These are phyloP conservation scores for Anthracocystis setariae DNA, from an alignment of 1,284 basidiomycete species.

Conservation along the genomic window DNA sequence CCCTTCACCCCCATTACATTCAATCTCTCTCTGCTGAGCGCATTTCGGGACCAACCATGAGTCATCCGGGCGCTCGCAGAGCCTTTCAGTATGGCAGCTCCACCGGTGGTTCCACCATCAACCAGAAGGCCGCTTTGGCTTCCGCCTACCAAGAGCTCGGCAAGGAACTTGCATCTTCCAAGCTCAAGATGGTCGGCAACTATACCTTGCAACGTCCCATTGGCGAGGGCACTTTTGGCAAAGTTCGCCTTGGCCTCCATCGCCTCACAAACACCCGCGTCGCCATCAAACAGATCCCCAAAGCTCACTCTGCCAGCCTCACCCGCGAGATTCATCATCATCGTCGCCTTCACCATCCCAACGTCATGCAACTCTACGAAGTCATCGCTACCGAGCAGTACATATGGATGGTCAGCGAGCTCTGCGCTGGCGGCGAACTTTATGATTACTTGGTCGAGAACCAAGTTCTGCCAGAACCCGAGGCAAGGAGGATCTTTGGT, in stretches of 20 bases:
- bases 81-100: slow-evolving; percentile 21
- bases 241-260: slow-evolving; percentile 90
- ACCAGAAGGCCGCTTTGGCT: slow-evolving; percentile 71
- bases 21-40: neutral
- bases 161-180: slow-evolving; percentile 87
- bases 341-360: slow-evolving; percentile 91
- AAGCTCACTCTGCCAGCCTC: slow-evolving; percentile 77
- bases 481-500: slow-evolving; percentile 68
- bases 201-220: slow-evolving; percentile 95
- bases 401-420: slow-evolving; percentile 97
- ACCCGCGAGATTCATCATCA: slow-evolving; percentile 99
- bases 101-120: slow-evolving; percentile 43
- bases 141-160: slow-evolving; percentile 96
- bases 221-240: slow-evolving; percentile 91
- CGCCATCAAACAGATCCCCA: slow-evolving; percentile 97
- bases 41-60: slow-evolving; percentile 14
- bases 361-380: slow-evolving; percentile 95
- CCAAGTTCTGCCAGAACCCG: slow-evolving; percentile 63
- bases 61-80: slow-evolving; percentile 29
- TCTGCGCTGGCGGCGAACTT: slow-evolving; percentile 84
- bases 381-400: slow-evolving; percentile 93
- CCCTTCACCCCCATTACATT: neutral
- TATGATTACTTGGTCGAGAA: slow-evolving; percentile 70
- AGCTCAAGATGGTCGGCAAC: slow-evolving; percentile 90
- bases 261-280: slow-evolving; percentile 76